Percentiles rank a stretch among this genome's conserved stretches.
Evolutionary conservation across 2,329 filamentous ascomycete species (phyloP).

Genomic region (Dothistroma septosporum): DNA sequence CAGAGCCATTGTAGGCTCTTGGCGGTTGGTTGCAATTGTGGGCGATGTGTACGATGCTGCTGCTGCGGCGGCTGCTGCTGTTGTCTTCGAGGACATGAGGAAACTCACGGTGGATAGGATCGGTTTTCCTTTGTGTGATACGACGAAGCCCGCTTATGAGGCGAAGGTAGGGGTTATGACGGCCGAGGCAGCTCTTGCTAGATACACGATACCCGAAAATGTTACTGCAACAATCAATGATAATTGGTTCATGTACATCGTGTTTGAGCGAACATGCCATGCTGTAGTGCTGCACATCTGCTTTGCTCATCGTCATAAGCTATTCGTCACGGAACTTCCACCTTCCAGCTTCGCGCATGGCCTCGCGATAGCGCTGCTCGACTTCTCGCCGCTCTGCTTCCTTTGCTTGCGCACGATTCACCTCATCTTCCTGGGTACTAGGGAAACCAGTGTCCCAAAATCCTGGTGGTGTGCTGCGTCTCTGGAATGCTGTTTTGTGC

Average conservation of each 20-base stretch:
- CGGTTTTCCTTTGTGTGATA: neutral
- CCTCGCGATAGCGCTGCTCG: conserved; percentile 72
- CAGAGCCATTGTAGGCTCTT: neutral
- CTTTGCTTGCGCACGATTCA: conserved; percentile 62
- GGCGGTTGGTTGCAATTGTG: neutral
- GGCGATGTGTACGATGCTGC: neutral
- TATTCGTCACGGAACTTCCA: conserved; percentile 80
- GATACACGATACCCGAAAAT: conserved; percentile 6
- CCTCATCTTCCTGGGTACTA: conserved; percentile 71
- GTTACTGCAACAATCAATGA: neutral
- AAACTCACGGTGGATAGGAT: neutral
- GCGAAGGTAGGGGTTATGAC: neutral
- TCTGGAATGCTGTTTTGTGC: conserved; percentile 70
- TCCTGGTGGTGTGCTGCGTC: conserved; percentile 71
- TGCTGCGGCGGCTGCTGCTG: neutral
- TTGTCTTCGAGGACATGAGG: neutral
- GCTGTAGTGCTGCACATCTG: neutral
- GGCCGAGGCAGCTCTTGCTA: neutral
- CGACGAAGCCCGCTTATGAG: neutral
- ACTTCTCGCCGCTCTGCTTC: conserved; percentile 61
- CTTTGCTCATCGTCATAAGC: neutral
- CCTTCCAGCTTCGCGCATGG: conserved; percentile 68
- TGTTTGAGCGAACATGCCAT: neutral
- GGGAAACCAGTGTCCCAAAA: conserved; percentile 93
- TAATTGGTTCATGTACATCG: neutral